Base-by-base conservation (phyloP, 805 yeast genomes). In the Aciculoconidium aculeatum region DNA sequence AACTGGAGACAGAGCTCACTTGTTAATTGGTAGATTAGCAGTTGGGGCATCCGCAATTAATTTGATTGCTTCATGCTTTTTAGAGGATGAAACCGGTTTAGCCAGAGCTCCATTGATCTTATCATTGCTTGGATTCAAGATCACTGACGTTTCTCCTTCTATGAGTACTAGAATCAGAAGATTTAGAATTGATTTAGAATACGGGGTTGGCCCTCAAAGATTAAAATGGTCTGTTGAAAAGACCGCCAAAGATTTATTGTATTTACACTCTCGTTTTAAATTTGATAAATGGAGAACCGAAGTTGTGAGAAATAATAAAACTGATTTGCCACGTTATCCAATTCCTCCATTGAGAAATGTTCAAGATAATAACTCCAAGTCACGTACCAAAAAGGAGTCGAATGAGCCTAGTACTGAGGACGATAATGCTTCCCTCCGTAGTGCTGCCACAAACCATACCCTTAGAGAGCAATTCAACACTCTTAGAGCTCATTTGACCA, bases 41-140 rank as follows among this genome's bases (percentile, higher is more conserved):
- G 60, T 81, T 4, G 94, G 83, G 7, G 66, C 79, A 8, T 88
- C 95, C 0, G 80, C 84, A 3, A 78, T 85, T 0, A 60, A 84
- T 34, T 64, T 86, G 34, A 65, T 86, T 4, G 86, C 92, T 4
- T 75, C 94, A 1, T 70, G 78, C 21, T 74, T 92, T 36, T 64
- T 78, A 25, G 71, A 75, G 30, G 96, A 87, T 51, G 95, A 85
- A 36, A 72, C 70, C 40, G 85, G 83, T 1, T 68, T 71, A 3
- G 72, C 78, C 32, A 72, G 95, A 36, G 92, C 95, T 0, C 96
- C 98, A 1, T 64, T 90, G 18, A 53, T 92, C 22, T 55, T 87
- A 21, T 79, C 83, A 11, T 72, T 87, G 53, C 47, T 92, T 14
- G 80, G 85, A 5, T 64, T 87, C 23, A 67, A 70, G 23, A 66